A percentile compares a stretch with the other conserved stretches of the same genome.
These are phyloP conservation scores for Escallonia herrerae DNA, from an alignment of 129 eudicot genomes.

Conservation along the genomic window DNA sequence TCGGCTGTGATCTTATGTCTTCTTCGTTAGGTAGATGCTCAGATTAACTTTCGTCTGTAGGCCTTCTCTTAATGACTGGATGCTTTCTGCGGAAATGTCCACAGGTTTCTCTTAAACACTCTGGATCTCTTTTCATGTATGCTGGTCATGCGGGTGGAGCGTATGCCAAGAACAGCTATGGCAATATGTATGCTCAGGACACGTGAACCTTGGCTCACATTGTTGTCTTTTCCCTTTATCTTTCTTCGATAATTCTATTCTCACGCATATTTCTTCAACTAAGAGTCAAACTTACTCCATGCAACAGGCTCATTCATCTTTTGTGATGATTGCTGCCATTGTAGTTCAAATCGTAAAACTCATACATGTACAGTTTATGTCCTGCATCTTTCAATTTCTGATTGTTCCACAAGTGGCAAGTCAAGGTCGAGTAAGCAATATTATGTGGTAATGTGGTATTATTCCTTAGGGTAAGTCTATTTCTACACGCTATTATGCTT, in stretches of 20 bases:
- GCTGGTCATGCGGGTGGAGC: constrained; percentile 99
- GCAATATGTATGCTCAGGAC: constrained; percentile 60
- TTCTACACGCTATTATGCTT: no score
- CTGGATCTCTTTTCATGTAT: constrained; percentile 99
- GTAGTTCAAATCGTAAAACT: background rate
- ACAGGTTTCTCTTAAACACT: constrained; percentile 95
- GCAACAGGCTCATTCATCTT: background rate
- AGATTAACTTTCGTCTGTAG: background rate
- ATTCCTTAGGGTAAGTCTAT: no score
- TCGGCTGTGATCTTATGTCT: background rate
- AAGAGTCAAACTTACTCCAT: background rate
- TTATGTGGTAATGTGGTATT: no score
- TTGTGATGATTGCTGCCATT: background rate
- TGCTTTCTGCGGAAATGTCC: background rate
- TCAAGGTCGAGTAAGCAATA: no score
- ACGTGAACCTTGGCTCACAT: no score
- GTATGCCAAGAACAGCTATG: constrained; percentile 94
- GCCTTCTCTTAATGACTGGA: background rate
- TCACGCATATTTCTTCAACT: background rate
- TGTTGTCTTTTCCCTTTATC: background rate
- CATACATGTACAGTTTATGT: no score
- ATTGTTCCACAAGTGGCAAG: no score
- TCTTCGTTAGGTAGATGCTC: background rate
- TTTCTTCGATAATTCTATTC: constrained; percentile 3
- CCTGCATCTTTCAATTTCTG: no score